These are phyloP conservation scores for Spongispora temasekensis DNA, from an alignment of 1,284 basidiomycete genomes.

Conservation along the genomic window DNA sequence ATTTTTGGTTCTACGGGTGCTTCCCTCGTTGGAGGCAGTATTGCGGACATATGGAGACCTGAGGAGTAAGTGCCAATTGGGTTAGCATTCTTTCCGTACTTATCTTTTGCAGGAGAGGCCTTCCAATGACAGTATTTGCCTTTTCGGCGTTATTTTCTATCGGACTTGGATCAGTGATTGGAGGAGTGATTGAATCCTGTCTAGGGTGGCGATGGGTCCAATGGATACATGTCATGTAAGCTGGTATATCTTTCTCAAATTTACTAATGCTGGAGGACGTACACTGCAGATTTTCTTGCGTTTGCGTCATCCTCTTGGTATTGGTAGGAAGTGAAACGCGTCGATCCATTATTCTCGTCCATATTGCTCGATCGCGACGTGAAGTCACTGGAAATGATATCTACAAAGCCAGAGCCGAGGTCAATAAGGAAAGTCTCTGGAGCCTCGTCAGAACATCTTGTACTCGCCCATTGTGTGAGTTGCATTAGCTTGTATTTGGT, in stretches of 20 bases:
- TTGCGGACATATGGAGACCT: conserved; percentile 48
- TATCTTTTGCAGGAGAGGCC: conserved; percentile 43
- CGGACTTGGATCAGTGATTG: conserved; percentile 54
- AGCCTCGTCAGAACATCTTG: conserved; percentile 66
- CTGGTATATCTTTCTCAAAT: conserved; percentile 1
- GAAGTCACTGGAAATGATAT: conserved; percentile 61
- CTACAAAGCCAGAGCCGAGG: conserved; percentile 66
- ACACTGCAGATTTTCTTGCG: conserved; percentile 43
- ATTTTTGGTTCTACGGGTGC: conserved; percentile 50
- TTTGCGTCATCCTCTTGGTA: conserved; percentile 45
- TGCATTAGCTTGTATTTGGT: conserved; percentile 9
- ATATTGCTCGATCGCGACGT: conserved; percentile 58
- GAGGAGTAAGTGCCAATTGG: conserved; percentile 18
- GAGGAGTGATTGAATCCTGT: conserved; percentile 55
- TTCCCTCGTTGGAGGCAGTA: conserved; percentile 61
- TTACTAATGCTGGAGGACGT: background rate
- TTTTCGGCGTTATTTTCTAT: conserved; percentile 47
- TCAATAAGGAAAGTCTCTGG: conserved; percentile 55
- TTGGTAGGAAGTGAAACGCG: conserved; percentile 64
- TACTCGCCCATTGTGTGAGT: conserved; percentile 67
- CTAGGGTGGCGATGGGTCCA: conserved; percentile 70
- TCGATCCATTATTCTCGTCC: conserved; percentile 59
- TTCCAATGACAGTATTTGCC: conserved; percentile 59
- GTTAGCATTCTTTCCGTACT: background rate
- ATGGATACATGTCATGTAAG: conserved; percentile 58